These are phyloP conservation scores for Plasmodium inui DNA, from an alignment of 169 alveolate species.

Conservation along the genomic window DNA sequence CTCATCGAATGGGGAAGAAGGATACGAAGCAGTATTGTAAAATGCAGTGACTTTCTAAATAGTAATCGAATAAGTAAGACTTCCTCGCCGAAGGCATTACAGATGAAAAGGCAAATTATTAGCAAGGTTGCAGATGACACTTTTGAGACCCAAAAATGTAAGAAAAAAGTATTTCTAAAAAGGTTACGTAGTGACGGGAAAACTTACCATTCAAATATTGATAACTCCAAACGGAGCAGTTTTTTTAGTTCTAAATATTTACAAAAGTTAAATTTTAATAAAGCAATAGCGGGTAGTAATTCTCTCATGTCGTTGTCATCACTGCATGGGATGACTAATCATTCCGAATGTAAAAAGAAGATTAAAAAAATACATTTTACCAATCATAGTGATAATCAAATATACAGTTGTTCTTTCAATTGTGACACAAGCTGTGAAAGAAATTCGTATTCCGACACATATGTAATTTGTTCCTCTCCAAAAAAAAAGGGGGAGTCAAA, in stretches of 20 bases:
- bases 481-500: slow-evolving; percentile 20
- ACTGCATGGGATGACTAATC: background rate
- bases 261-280: slow-evolving; percentile 30
- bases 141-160: slow-evolving; percentile 1
- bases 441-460: slow-evolving; percentile 51
- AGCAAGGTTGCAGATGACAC: slow-evolving; percentile 4
- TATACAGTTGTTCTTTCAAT: background rate
- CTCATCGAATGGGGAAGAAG: background rate
- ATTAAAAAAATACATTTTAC: background rate
- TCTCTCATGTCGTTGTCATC: background rate
- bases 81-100: background rate
- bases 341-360: slow-evolving; percentile 9
- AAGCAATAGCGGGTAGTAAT: background rate
- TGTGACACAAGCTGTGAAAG: slow-evolving; percentile 23
- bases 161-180: slow-evolving; percentile 14
- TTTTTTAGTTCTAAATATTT: slow-evolving; percentile 40
- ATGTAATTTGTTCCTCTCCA: slow-evolving; percentile 20
- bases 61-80: background rate
- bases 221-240: slow-evolving; percentile 35
- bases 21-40: background rate
- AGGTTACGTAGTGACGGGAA: slow-evolving; percentile 1
- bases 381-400: slow-evolving; percentile 48
- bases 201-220: background rate
- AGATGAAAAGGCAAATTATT: background rate
- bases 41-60: background rate